These are phyloP conservation scores for Friedmanniomyces simplex DNA, from an alignment of 495 filamentous ascomycete species.

Conservation along the genomic window DNA sequence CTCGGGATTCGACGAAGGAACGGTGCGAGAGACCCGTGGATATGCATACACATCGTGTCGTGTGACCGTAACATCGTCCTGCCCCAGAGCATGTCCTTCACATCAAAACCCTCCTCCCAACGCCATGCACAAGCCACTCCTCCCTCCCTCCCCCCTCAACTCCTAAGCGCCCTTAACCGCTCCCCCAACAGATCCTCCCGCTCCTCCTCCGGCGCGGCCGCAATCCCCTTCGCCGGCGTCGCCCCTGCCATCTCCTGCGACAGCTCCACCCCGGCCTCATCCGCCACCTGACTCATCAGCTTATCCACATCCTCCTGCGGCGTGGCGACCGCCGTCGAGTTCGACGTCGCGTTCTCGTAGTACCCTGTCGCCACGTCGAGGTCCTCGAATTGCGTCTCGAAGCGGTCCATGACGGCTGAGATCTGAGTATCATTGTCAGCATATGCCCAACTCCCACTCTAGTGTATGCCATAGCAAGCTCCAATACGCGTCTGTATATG, in stretches of 20 bases:
- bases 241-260: constrained; percentile 53
- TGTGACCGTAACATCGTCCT: background rate
- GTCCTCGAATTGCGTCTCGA: constrained; percentile 74
- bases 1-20: too few species aligned
- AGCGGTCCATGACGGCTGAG: constrained; percentile 59
- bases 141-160: constrained; percentile 24
- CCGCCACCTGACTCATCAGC: constrained; percentile 66
- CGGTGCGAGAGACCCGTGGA: too few species aligned
- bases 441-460: too few species aligned
- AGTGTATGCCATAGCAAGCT: too few species aligned
- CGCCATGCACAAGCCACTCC: background rate
- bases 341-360: constrained; percentile 71
- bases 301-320: constrained; percentile 78
- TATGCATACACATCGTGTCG: background rate
- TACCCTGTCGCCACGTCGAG: constrained; percentile 72
- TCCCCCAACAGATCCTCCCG: constrained; percentile 37
- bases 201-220: constrained; percentile 31
- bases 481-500: too few species aligned
- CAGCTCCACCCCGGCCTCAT: constrained; percentile 71
- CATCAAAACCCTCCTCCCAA: background rate
- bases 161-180: constrained; percentile 39
- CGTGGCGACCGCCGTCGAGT: constrained; percentile 61
- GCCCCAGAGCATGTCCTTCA: background rate
- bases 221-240: constrained; percentile 30
- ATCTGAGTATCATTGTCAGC: constrained; percentile 32